Conservation (phyloP, 805 yeast genomes). For the Saccharomyces jurei region DNA sequence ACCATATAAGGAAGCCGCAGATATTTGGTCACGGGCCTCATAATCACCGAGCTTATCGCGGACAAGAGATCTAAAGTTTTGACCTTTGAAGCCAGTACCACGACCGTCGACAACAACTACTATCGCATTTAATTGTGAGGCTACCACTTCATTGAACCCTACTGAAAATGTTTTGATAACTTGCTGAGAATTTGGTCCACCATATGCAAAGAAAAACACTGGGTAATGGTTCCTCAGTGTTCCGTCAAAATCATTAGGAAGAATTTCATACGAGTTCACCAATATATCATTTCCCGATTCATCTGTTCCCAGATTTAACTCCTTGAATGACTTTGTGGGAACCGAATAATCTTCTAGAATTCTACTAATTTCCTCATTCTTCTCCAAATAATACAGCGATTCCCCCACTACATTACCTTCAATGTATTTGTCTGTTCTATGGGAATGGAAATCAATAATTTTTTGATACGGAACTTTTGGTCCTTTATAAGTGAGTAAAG, state of each 20-base stretch:
- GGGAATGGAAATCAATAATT: conserved; percentile 46
- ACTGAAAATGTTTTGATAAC: conserved; percentile 56
- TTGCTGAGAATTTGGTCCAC: conserved; percentile 91
- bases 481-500: conserved; percentile 64
- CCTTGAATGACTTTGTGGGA: conserved; percentile 50
- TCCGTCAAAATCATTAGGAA: conserved; percentile 65
- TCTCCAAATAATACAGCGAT: conserved; percentile 30
- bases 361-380: conserved; percentile 35
- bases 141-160: conserved; percentile 65
- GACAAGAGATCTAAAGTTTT: conserved; percentile 66
- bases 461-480: conserved; percentile 76
- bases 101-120: conserved; percentile 96
- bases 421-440: conserved; percentile 4
- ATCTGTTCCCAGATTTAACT: conserved; percentile 44
- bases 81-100: conserved; percentile 89
- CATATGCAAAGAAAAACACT: conserved; percentile 80
- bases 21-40: conserved; percentile 81
- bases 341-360: conserved; percentile 40
- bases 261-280: conserved; percentile 66
- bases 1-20: conserved; percentile 72
- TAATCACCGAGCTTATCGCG: conserved; percentile 73
- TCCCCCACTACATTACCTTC: conserved; percentile 20
- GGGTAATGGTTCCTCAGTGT: conserved; percentile 55
- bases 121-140: conserved; percentile 70
- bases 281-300: conserved; percentile 38